phyloP scores from a whole-genome alignment of 169 alveolate species.

The Cyclospora cayetanensis region DNA sequence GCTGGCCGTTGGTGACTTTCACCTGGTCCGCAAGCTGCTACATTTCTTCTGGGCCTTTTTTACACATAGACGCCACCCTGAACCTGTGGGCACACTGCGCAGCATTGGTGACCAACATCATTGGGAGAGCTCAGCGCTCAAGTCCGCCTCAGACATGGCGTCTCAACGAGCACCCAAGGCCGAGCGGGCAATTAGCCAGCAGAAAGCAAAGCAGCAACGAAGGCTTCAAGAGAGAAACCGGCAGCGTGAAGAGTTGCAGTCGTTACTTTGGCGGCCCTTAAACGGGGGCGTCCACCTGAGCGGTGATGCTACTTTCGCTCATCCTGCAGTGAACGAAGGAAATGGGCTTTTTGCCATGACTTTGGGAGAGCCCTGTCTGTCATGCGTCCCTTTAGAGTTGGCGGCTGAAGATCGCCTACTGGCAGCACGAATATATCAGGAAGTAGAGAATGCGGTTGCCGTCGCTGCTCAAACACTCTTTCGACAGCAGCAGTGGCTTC shows the following conservation, averaged over 20 bases:
- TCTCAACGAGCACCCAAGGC: background rate
- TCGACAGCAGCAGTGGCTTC: constrained; percentile 67
- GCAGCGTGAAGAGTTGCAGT: background rate
- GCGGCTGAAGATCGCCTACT: constrained; percentile 18
- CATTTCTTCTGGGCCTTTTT: constrained; percentile 51
- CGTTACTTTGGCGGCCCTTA: constrained; percentile 44
- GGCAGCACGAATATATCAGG: constrained; percentile 40
- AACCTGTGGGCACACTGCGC: background rate
- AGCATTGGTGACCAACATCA: background rate
- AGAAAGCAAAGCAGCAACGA: background rate
- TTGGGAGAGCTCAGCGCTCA: background rate
- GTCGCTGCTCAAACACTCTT: background rate
- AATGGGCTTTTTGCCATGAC: background rate
- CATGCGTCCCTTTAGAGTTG: constrained; percentile 20
- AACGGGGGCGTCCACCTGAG: background rate
- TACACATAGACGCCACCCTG: background rate
- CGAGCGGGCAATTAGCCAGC: background rate
- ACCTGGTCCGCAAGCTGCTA: constrained; percentile 39
- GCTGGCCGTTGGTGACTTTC: constrained; percentile 38
- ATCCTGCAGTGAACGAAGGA: background rate
- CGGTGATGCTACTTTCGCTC: background rate
- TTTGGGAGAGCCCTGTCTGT: constrained; percentile 2
- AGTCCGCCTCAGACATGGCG: background rate
- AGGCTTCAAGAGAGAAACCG: background rate
- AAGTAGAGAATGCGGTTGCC: constrained; percentile 27